Percentiles rank a stretch among this genome's conserved stretches.
Evolutionary conservation across 202 grass and related monocot genomes (phyloP).

Genomic region (Hordeum pubiflorum): DNA sequence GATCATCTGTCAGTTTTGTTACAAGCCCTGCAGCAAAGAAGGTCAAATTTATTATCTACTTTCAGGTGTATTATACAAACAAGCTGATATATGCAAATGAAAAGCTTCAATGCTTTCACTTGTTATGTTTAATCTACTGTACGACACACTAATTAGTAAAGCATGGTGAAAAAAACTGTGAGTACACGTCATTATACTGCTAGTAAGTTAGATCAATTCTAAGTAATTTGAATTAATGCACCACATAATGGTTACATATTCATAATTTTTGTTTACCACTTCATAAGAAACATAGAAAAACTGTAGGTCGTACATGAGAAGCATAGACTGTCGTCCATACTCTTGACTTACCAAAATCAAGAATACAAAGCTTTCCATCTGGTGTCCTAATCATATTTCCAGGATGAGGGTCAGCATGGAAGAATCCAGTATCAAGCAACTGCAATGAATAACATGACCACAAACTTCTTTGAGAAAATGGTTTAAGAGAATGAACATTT

Average conservation of each 20-base stretch:
- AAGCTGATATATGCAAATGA: not conserved
- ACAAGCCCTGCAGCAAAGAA: constrained; percentile 71
- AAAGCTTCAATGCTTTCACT: not conserved
- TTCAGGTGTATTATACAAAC: not conserved
- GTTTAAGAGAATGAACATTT: not conserved
- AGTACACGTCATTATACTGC: not conserved
- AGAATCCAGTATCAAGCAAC: constrained; percentile 98
- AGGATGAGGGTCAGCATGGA: constrained; percentile 96
- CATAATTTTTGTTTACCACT: not conserved
- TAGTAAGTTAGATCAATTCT: not conserved
- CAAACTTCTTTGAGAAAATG: not conserved
- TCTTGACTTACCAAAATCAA: constrained; percentile 84
- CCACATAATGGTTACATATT: not conserved
- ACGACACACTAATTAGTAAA: not conserved
- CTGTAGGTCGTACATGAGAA: not conserved
- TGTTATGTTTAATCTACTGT: not conserved
- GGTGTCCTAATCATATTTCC: constrained; percentile 98
- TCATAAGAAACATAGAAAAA: constrained; percentile 11
- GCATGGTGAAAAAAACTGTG: not conserved
- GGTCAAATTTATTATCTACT: not conserved
- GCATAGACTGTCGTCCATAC: not conserved
- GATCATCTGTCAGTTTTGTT: constrained; percentile 89
- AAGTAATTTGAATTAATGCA: not conserved
- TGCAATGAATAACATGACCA: constrained; percentile 31
- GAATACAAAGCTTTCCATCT: constrained; percentile 93